Percentiles rank a stretch among this genome's conserved stretches.
Conservation (phyloP, 192 early-diverging fungal species). For the Borealophlyctis nickersoniae region DNA sequence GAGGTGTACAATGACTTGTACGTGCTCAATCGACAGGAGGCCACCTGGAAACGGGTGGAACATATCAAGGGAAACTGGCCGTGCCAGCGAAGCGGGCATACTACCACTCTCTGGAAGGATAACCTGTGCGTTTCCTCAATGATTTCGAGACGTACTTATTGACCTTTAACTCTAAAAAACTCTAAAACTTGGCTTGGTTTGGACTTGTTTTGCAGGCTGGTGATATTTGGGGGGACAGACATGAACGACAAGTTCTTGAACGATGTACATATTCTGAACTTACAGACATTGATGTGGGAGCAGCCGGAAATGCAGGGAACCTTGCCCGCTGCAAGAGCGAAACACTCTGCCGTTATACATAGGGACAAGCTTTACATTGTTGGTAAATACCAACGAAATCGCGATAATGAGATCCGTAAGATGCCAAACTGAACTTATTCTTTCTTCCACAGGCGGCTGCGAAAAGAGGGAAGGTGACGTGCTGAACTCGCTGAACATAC, state of each 20-base stretch:
- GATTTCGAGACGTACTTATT: too few species aligned
- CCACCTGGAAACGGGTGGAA: conserved; percentile 51
- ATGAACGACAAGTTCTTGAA: conserved; percentile 51
- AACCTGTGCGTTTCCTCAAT: conserved; percentile 8
- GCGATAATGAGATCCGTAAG: too few species aligned
- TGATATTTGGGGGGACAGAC: conserved; percentile 67
- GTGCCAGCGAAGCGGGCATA: conserved; percentile 61
- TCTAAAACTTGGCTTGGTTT: too few species aligned
- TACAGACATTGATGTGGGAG: conserved; percentile 59
- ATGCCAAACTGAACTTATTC: too few species aligned
- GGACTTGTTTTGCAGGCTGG: too few species aligned
- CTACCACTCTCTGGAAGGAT: conserved; percentile 52
- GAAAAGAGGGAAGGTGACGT: too few species aligned
- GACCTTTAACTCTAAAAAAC: too few species aligned
- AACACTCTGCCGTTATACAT: conserved; percentile 61
- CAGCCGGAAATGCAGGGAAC: conserved; percentile 46
- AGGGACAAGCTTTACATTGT: conserved; percentile 63
- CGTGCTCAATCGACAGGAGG: conserved; percentile 42
- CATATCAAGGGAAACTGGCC: conserved; percentile 51
- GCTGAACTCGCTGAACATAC: conserved; percentile 52
- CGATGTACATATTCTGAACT: conserved; percentile 58
- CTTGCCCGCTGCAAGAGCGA: conserved; percentile 49
- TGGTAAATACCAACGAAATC: too few species aligned
- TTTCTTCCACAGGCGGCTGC: too few species aligned
- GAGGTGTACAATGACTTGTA: conserved; percentile 66